Base-by-base conservation (phyloP, 345 rosid genomes). In the Gossypium thurberi region DNA sequence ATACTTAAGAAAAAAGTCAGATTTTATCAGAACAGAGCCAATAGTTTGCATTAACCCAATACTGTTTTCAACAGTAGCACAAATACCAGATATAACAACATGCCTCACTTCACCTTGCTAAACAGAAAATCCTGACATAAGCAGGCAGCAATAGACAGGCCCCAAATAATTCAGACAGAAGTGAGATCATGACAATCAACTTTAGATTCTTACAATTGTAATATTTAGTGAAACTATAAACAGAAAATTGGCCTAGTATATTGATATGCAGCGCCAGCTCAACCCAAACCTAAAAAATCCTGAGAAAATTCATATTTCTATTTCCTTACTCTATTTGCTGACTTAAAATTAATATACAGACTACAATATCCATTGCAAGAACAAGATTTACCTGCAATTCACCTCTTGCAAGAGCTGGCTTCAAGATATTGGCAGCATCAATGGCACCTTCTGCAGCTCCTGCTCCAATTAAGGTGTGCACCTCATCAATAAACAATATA, bases 361-460 rank as follows among this genome's bases (percentile, higher is more conserved):
- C 15, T 58, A 58, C 37, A 23, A 23, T 23, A 33, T 28, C 26
- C 6, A 10, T 4, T 66, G 20, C 25, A 46, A 66, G 66, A 15
- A n/a, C 4, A 46, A 67, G 42, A 1, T 4, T 72, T 84, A 95
- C 99, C 98, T 96, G 99, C 82, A 96, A 80, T 88, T 96, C 99
- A 80, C 99, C 99, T 86, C 99, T 88, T 17, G 99, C 99, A 81
- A 96, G 99, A 75, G 99, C 93, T 21, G 99, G 99, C 79, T 96
- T 96, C 83, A 96, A 84, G 75, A 96, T 96, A 82, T 93, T 93
- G 58, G 99, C 99, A 79, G 99, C 99, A 85, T 96, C 99, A 46
- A 96, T 96, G 1, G 99, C 98, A 40, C 99, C 99, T 84, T 96
- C 99, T 18, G 97, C 99, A 13, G 99, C 99, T 77, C 98, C 99